Evolutionary conservation across 208 protist genomes (phyloP).

Genomic region (Vickermania ingenoplastis): DNA sequence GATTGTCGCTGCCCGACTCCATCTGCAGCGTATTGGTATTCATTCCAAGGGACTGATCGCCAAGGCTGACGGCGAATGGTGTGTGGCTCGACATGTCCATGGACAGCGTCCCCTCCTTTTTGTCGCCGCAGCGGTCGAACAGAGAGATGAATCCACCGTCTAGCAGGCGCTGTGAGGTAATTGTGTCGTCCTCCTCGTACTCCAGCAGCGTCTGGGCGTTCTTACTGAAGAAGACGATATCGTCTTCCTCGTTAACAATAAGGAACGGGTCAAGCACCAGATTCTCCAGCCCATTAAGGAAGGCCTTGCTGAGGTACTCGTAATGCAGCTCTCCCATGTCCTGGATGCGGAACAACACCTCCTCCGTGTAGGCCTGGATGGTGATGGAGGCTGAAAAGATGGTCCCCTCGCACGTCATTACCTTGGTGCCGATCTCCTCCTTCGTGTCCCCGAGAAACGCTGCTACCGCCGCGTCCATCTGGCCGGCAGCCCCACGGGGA

Average conservation of each 20-base stretch:
- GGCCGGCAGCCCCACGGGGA: background rate
- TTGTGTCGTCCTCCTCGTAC: constrained; percentile 6
- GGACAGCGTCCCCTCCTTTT: background rate
- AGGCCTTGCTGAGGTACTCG: background rate
- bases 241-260: constrained; percentile 11
- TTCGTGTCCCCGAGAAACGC: background rate
- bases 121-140: constrained; percentile 4
- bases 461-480: constrained; percentile 2
- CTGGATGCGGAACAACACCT: constrained; percentile 1
- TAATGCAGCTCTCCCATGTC: background rate
- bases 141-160: constrained; percentile 6
- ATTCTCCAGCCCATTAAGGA: constrained; percentile 1
- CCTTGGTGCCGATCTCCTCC: background rate
- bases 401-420: background rate
- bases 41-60: background rate
- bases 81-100: background rate
- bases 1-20: background rate
- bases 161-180: constrained; percentile 8
- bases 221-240: constrained; percentile 17
- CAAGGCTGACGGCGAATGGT: background rate
- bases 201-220: constrained; percentile 13
- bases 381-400: background rate
- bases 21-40: background rate
- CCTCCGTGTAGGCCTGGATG: background rate
- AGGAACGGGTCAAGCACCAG: constrained; percentile 4